Evolutionary conservation across 2,329 filamentous ascomycete species (phyloP), one percentile per base, ranked within the genome.

Genomic region (Aspergillus brunneoviolaceus): DNA sequence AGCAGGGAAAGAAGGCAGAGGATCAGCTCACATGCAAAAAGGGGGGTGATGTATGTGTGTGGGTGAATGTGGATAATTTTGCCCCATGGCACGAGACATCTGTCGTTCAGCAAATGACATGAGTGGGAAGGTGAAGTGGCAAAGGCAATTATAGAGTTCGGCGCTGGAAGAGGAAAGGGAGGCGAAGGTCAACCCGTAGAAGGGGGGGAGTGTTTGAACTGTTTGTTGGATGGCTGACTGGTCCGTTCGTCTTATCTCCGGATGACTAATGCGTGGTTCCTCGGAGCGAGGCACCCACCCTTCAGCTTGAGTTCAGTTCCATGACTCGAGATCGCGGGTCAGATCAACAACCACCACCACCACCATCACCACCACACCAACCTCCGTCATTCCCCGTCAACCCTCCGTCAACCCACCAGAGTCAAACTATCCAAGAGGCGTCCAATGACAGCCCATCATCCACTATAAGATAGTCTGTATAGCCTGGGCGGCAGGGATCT

Each of bases 11-110:
- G 27, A 47, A 29, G 39, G 52, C 23, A 47, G 47, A 55, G 39
- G 27, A 45, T 48, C 39, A 55, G 52, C 52, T 48, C 47, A 48
- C 53, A 55, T 55, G 53, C 45, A 31, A 55, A 54, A 48, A 29
- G 27, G 27, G 27, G 27, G 27, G 27, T 29, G 27, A 9, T 29
- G 27, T 4, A 23, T 23, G 23, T 23, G 23, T 23, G 27, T 27
- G 27, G 2, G 7, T 29, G 27, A 2, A 7, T 12, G 27, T n/a
- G 14, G 49, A 19, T 9, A 6, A 19, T 19, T 29, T 29, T 50
- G 23, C 49, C 25, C 29, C 49, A 27, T 27, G 49, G 23, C 14
- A 50, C 49, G 53, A 47, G 51, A 7, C 25, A 42, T 39, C 12
- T 16, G 33, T 27, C 10, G n/a, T 39, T 35, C 33, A 27, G 45